Percentiles rank a stretch among this genome's conserved stretches.
Evolutionary conservation across 306 rosid genomes (phyloP).

Genomic region (Quercus engelmannii): DNA sequence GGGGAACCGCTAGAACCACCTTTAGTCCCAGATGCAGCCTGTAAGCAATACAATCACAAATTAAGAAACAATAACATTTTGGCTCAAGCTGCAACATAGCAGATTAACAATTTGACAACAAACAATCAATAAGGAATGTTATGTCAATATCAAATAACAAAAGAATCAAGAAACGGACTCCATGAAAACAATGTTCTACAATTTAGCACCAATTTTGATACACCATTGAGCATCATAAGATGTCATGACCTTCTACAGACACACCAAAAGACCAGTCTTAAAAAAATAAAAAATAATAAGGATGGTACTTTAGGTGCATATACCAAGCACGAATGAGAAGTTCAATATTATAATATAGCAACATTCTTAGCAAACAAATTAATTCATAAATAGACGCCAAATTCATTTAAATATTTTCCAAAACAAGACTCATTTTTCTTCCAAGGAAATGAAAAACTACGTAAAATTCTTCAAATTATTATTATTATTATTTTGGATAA

Average conservation of each 20-base stretch:
- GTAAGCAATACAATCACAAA: constrained; percentile 25
- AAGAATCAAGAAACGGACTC: not conserved
- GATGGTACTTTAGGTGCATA: not conserved
- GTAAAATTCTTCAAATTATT: not conserved
- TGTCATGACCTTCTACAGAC: not conserved
- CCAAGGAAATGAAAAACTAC: not conserved
- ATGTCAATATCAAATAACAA: not conserved
- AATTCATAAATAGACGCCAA: not conserved
- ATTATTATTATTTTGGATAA: no score
- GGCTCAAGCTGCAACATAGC: not conserved
- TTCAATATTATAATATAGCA: not conserved
- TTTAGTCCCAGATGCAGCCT: constrained; percentile 99
- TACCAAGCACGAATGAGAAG: not conserved
- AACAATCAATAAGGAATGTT: not conserved
- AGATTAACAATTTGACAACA: not conserved
- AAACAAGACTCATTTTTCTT: not conserved
- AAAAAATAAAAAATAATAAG: not conserved
- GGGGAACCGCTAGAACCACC: constrained; percentile 99
- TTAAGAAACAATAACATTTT: constrained; percentile 7
- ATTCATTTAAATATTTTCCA: not conserved
- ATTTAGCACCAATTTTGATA: not conserved
- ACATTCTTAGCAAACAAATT: not conserved
- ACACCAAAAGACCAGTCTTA: not conserved
- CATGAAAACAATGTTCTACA: not conserved
- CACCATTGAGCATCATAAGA: not conserved